Conservation (phyloP, 179 eudicot species). For the Spinacia oleracea region DNA sequence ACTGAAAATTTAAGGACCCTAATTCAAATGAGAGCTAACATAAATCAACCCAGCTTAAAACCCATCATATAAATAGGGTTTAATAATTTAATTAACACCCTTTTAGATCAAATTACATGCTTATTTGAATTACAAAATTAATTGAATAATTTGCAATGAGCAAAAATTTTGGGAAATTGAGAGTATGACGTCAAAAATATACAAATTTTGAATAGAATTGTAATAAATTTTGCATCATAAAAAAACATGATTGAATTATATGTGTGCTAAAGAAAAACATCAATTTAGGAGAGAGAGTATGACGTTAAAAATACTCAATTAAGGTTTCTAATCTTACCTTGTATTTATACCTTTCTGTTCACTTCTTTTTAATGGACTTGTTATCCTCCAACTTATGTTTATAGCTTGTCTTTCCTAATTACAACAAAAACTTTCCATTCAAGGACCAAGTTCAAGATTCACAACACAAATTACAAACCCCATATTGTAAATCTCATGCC, state of each 20-base stretch:
- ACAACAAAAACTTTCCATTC: too few species aligned
- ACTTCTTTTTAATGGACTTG: too few species aligned
- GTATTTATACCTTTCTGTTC: too few species aligned
- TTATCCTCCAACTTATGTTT: too few species aligned
- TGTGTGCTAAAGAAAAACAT: not conserved
- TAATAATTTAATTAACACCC: slow-evolving; percentile 1
- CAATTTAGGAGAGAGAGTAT: not conserved
- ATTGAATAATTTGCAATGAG: not conserved
- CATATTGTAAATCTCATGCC: too few species aligned
- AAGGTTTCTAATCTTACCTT: too few species aligned
- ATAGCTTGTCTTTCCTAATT: too few species aligned
- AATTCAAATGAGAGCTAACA: not conserved
- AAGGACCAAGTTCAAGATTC: too few species aligned
- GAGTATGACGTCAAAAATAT: not conserved
- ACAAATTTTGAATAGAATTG: not conserved
- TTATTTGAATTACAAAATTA: not conserved
- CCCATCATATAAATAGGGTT: not conserved
- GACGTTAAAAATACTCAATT: too few species aligned
- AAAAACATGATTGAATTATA: not conserved
- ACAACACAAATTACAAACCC: too few species aligned
- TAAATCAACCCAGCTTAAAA: not conserved
- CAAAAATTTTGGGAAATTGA: not conserved
- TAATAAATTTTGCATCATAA: not conserved
- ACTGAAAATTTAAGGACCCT: not conserved
- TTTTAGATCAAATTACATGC: not conserved